Evolutionary conservation across 306 rosid species (phyloP).

Genomic region (Crataegus laevigata): DNA sequence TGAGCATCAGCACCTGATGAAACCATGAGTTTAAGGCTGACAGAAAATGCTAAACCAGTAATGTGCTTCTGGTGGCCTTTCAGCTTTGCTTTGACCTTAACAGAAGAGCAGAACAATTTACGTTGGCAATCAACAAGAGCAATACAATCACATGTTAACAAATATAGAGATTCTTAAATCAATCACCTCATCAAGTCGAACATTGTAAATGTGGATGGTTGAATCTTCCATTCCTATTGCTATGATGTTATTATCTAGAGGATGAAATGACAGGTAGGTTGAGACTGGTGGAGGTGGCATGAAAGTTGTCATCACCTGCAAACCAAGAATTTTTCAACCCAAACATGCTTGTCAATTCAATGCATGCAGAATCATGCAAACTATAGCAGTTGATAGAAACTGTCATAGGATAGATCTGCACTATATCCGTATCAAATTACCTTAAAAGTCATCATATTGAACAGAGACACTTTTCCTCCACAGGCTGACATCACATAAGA

Average conservation of each 20-base stretch:
- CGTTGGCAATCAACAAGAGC: not conserved
- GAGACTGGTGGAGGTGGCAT: conserved; percentile 75
- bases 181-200: conserved; percentile 64
- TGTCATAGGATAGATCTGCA: not conserved
- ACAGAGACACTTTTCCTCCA: conserved; percentile 69
- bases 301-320: conserved; percentile 70
- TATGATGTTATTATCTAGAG: conserved; percentile 67
- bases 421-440: conserved; percentile 18
- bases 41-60: conserved; percentile 68
- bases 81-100: conserved; percentile 67
- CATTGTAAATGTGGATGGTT: conserved; percentile 65
- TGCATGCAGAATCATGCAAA: not conserved
- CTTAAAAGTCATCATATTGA: conserved; percentile 84
- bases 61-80: conserved; percentile 60
- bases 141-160: not conserved
- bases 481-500: conserved; percentile 78
- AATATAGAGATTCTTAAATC: conserved; percentile 1
- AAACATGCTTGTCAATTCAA: not conserved
- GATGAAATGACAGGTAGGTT: conserved; percentile 68
- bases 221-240: conserved; percentile 84
- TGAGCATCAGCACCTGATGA: conserved; percentile 83
- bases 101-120: not conserved
- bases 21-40: conserved; percentile 49
- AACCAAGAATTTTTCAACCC: conserved; percentile 7
- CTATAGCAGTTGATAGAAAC: not conserved